Evolutionary conservation across 2,329 filamentous ascomycete genomes (phyloP), one percentile per base, ranked within the genome.

Genomic region (Lizonia empirigonia): DNA sequence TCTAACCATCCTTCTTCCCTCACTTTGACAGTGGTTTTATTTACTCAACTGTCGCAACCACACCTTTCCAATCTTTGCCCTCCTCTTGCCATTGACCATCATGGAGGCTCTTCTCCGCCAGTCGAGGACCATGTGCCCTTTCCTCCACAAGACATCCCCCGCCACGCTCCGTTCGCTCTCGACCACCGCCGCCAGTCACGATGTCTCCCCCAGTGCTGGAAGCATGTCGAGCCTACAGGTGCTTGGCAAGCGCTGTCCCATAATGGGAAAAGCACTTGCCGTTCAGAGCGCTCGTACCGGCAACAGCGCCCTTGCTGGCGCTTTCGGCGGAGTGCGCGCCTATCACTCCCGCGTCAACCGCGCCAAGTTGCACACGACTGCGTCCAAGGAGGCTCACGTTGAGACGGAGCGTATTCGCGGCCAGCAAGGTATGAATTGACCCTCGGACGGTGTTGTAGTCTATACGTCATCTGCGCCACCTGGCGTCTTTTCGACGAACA

Each of bases 141-240:
- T 99, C 79, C 82, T 99, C 76, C 93, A 92, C 82, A 90, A 92
- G 78, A 93, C 94, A 27, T 93, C 92, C 29, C 91, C 93, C 63
- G 88, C 91, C 64, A 92, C 91, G 49, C 85, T 99, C 59, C 92
- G 94, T 64, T 89, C 92, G 52, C 84, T 99, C 70, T 95, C 89
- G 39, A 91, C 88, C 53, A 82, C 89, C 46, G 85, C 78, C 76
- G 85, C 77, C 71, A 84, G 77, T 69, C 82, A 80, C 63, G 83
- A 85, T 73, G 81, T 82, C 56, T 89, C 88, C 45, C 88, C 87
- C 50, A 89, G 91, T 68, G 93, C 92, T 62, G 91, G 92, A 68
- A 91, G 90, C 76, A 96, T 97, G 85, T 96, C 91, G 70, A 97
- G 96, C 78, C 83, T 99, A 68, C 94, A 97, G 80, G 85, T 94